Percentiles rank a stretch among this genome's conserved stretches.
Conservation (phyloP, 1,284 basidiomycete species). For the Ustilago nuda region DNA sequence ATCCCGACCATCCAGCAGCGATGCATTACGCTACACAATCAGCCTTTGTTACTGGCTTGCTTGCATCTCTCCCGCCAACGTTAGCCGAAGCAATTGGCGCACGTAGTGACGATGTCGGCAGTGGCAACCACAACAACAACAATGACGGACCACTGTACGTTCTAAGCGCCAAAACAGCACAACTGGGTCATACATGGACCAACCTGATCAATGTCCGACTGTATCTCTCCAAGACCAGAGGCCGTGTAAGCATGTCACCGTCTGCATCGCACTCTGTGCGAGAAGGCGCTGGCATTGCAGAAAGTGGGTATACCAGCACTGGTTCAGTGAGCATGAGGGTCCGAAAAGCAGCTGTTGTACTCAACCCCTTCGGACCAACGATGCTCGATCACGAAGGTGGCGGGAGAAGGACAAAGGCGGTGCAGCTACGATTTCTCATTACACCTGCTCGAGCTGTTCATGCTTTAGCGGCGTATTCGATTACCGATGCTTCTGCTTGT, state of each 20-base stretch:
- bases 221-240: slow-evolving; percentile 38
- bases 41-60: slow-evolving; percentile 30
- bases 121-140: neutral
- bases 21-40: slow-evolving; percentile 33
- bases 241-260: slow-evolving; percentile 14
- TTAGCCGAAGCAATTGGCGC: slow-evolving; percentile 26
- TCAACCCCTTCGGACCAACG: slow-evolving; percentile 31
- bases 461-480: slow-evolving; percentile 6
- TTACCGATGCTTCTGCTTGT: neutral
- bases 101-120: neutral
- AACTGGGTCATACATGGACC: slow-evolving; percentile 58
- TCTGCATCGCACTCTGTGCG: too few relatives aligned
- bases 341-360: slow-evolving; percentile 30
- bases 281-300: too few relatives aligned
- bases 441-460: slow-evolving; percentile 19
- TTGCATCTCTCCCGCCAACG: slow-evolving; percentile 32
- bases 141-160: slow-evolving; percentile 15
- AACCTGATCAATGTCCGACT: slow-evolving; percentile 55
- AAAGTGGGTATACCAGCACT: neutral
- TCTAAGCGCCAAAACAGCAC: slow-evolving; percentile 40
- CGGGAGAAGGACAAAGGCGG: neutral
- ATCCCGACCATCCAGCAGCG: slow-evolving; percentile 19
- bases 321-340: slow-evolving; percentile 18
- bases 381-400: slow-evolving; percentile 20
- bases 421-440: slow-evolving; percentile 32